A percentile compares a stretch with the other conserved stretches of the same genome.
phyloP scores from a whole-genome alignment of 352 stramenopile species.

The Globisporangium radiosum region DNA sequence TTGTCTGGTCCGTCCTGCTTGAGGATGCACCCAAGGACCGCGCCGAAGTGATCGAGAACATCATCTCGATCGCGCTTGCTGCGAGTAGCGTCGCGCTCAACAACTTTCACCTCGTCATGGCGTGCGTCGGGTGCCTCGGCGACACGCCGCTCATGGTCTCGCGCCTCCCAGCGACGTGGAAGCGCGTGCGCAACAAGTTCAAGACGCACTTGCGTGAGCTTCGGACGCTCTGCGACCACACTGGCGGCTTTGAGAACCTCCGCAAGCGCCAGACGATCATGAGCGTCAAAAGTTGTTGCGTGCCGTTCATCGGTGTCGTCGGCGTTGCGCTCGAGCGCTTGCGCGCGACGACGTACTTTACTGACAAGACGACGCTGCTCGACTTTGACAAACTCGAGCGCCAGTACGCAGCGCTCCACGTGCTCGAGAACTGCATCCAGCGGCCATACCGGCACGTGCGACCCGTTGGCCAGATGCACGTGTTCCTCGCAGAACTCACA shows the following conservation, averaged over 20 bases:
- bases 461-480: conserved; percentile 16
- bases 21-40: conserved; percentile 62
- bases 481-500: conserved; percentile 25
- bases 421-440: conserved; percentile 39
- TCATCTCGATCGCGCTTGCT: conserved; percentile 54
- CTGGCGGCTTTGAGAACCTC: conserved; percentile 64
- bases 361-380: conserved; percentile 20
- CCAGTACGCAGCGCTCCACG: conserved; percentile 43
- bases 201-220: conserved; percentile 61
- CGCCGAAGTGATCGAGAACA: conserved; percentile 62
- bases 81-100: conserved; percentile 35
- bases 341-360: conserved; percentile 39
- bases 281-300: conserved; percentile 28
- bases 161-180: conserved; percentile 61
- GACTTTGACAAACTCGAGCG: conserved; percentile 56
- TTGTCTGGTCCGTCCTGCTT: conserved; percentile 70
- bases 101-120: conserved; percentile 82
- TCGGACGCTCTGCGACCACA: conserved; percentile 58
- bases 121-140: conserved; percentile 63
- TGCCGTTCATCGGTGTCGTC: conserved; percentile 75
- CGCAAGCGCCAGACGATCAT: conserved; percentile 45
- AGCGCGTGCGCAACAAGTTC: conserved; percentile 57
- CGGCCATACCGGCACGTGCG: conserved; percentile 3
- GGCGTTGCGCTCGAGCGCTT: conserved; percentile 62
- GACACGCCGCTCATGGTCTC: conserved; percentile 67